phyloP scores from a whole-genome alignment of 768 basidiomycete genomes.

The Naganishia kalamii region DNA sequence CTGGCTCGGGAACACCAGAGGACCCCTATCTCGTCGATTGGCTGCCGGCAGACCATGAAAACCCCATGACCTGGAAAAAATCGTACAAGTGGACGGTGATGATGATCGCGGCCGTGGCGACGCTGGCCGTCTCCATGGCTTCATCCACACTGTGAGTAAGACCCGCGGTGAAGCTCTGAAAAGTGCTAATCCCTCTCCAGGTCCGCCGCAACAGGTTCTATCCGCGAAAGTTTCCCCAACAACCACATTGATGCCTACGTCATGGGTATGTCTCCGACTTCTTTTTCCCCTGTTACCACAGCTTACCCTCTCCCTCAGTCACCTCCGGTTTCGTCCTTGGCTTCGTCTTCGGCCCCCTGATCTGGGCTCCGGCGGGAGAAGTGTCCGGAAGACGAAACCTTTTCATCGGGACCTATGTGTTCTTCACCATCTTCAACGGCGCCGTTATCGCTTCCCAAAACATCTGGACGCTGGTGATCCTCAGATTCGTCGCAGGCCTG shows the following conservation, averaged over 20 bases:
- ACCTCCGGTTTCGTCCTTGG: conserved; percentile 31
- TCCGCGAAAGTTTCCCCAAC: conserved; percentile 22
- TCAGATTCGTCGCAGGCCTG: conserved; percentile 47
- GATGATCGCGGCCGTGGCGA: conserved; percentile 32
- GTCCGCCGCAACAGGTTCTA: conserved; percentile 26
- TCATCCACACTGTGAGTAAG: conserved; percentile 35
- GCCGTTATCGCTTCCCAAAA: conserved; percentile 46
- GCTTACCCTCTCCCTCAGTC: not conserved
- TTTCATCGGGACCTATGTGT: conserved; percentile 46
- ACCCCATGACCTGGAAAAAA: conserved; percentile 38
- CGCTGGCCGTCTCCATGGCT: conserved; percentile 42
- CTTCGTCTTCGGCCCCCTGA: conserved; percentile 42
- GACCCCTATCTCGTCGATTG: conserved; percentile 45
- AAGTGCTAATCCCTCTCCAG: not conserved
- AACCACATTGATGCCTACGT: conserved; percentile 28
- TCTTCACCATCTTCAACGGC: conserved; percentile 45
- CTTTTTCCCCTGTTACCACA: not conserved
- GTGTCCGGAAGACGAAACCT: conserved; percentile 46
- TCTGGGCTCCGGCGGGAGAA: conserved; percentile 47
- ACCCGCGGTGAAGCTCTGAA: not conserved
- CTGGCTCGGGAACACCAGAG: conserved; percentile 37
- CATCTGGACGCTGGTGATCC: conserved; percentile 45
- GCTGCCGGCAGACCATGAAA: conserved; percentile 35
- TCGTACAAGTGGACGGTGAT: conserved; percentile 40
- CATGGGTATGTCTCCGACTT: conserved; percentile 25